Percentiles rank a stretch among this genome's conserved stretches.
Evolutionary conservation across 2,329 filamentous ascomycete species (phyloP).

Genomic region (Dichotomopilus funicola): DNA sequence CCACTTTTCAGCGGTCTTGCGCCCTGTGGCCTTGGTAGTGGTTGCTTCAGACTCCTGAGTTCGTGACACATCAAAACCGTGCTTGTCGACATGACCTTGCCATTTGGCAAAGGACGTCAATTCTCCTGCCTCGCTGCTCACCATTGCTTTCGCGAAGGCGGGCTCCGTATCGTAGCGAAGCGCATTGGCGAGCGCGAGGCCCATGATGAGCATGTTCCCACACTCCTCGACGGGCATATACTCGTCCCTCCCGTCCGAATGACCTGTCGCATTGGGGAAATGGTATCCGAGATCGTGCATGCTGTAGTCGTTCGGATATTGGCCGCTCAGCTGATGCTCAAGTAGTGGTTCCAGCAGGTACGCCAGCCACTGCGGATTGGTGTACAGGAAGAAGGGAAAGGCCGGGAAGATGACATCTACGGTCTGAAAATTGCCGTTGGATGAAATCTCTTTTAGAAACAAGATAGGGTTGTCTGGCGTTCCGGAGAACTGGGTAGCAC

Average conservation of each 20-base stretch:
- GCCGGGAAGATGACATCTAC: conserved; percentile 84
- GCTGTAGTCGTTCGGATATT: conserved; percentile 76
- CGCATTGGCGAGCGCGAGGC: conserved; percentile 68
- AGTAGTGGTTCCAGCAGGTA: conserved; percentile 74
- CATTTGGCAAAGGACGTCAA: conserved; percentile 9
- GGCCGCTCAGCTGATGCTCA: conserved; percentile 73
- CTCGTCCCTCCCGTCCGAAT: conserved; percentile 61
- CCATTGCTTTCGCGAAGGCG: conserved; percentile 36
- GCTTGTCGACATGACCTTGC: conserved; percentile 18
- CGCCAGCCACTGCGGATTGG: conserved; percentile 72
- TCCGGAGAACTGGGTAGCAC: conserved; percentile 68
- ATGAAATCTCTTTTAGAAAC: conserved; percentile 82
- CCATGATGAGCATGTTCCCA: conserved; percentile 73
- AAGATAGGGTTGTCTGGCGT: conserved; percentile 65
- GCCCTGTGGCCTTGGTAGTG: conserved; percentile 6
- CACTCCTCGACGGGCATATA: conserved; percentile 73
- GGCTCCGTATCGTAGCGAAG: conserved; percentile 55
- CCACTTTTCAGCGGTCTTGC: conserved; percentile 28
- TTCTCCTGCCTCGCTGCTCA: conserved; percentile 1
- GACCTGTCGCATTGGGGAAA: conserved; percentile 72
- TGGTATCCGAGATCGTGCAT: conserved; percentile 70
- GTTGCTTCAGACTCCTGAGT: background rate
- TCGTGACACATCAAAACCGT: conserved; percentile 23
- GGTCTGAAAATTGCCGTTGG: conserved; percentile 78
- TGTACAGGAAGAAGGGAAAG: conserved; percentile 82